Conservation (phyloP, 208 protist genomes). For the Trypanosoma vivax region DNA sequence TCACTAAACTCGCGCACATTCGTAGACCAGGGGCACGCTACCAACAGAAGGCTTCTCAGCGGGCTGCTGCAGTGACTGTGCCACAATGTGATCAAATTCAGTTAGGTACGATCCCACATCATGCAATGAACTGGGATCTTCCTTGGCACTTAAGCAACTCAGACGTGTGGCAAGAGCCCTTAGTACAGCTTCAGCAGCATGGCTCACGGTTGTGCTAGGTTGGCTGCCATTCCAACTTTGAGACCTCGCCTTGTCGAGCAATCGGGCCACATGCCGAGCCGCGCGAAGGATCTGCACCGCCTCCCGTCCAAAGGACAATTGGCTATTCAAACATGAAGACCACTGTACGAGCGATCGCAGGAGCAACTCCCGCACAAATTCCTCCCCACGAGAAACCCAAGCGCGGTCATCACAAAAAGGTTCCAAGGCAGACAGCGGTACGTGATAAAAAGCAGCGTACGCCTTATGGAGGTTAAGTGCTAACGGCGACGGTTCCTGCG, state of each 20-base stretch:
- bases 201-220: slow-evolving; percentile 1
- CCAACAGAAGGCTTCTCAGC: slow-evolving; percentile 10
- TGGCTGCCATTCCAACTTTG: slow-evolving; percentile 9
- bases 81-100: slow-evolving; percentile 15
- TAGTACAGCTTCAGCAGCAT: slow-evolving; percentile 24
- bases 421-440: slow-evolving; percentile 24
- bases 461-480: slow-evolving; percentile 14
- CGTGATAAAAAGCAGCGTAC: slow-evolving; percentile 32
- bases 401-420: not conserved
- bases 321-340: not conserved
- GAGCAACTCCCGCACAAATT: slow-evolving; percentile 19
- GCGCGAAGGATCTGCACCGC: slow-evolving; percentile 6
- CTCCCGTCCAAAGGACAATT: slow-evolving; percentile 1
- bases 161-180: slow-evolving; percentile 29
- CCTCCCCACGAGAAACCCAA: not conserved
- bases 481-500: not conserved
- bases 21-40: slow-evolving; percentile 5
- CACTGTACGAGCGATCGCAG: slow-evolving; percentile 13
- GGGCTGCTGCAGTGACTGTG: not conserved
- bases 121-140: not conserved
- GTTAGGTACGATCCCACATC: not conserved
- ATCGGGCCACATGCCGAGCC: slow-evolving; percentile 14
- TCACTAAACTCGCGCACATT: not conserved
- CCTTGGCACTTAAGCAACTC: slow-evolving; percentile 11
- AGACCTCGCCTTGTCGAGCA: slow-evolving; percentile 15